Percentiles rank a stretch among this genome's conserved stretches.
These are phyloP conservation scores for Drechmeria coniospora DNA, from an alignment of 2,329 filamentous ascomycete species.

Conservation along the genomic window DNA sequence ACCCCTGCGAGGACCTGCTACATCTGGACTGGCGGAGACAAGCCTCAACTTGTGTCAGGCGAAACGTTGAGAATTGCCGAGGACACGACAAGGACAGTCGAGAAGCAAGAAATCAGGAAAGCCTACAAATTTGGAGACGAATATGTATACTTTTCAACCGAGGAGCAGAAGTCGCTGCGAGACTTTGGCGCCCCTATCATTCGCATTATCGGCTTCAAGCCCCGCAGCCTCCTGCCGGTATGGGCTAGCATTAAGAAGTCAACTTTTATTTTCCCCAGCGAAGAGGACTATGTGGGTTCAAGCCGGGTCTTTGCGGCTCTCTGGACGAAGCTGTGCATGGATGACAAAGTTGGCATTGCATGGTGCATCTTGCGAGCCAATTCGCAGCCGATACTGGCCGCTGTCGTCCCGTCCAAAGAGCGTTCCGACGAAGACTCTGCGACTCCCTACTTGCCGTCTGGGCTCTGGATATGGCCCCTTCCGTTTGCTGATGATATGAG, in stretches of 20 bases:
- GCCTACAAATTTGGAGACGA: slow-evolving; percentile 94
- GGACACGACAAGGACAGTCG: slow-evolving; percentile 60
- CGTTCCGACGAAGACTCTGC: slow-evolving; percentile 47
- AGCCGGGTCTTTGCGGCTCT: slow-evolving; percentile 85
- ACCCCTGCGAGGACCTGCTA: slow-evolving; percentile 69
- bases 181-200: slow-evolving; percentile 72
- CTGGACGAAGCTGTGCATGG: slow-evolving; percentile 69
- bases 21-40: slow-evolving; percentile 77
- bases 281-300: slow-evolving; percentile 79
- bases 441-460: slow-evolving; percentile 60
- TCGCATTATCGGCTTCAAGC: slow-evolving; percentile 88
- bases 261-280: slow-evolving; percentile 85
- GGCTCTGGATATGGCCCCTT: slow-evolving; percentile 76
- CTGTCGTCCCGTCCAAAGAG: slow-evolving; percentile 62
- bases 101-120: slow-evolving; percentile 71
- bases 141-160: slow-evolving; percentile 68
- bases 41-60: slow-evolving; percentile 61
- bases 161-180: slow-evolving; percentile 65
- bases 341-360: slow-evolving; percentile 68
- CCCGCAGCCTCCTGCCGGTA: slow-evolving; percentile 53
- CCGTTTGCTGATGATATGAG: slow-evolving; percentile 85
- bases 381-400: slow-evolving; percentile 63
- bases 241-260: slow-evolving; percentile 82
- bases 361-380: slow-evolving; percentile 83
- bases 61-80: slow-evolving; percentile 63